Evolutionary conservation across 179 eudicot genomes (phyloP).

Genomic region (Amaranthus tricolor): DNA sequence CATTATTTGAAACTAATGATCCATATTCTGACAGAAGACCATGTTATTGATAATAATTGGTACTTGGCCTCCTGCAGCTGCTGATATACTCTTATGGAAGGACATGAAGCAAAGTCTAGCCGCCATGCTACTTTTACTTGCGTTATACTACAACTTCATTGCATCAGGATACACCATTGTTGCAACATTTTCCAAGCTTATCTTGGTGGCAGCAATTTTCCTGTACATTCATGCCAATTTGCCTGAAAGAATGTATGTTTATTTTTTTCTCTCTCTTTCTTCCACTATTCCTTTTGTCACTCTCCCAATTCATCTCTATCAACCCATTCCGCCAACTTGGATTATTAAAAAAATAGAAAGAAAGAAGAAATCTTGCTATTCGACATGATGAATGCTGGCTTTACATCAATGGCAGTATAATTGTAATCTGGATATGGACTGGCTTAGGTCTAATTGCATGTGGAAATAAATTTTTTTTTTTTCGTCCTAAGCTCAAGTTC

Average conservation of each 20-base stretch:
- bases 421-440: background rate
- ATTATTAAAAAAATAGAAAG: background rate
- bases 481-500: background rate
- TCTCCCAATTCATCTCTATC: background rate
- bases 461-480: no score
- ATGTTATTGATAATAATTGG: conserved; percentile 11
- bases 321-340: background rate
- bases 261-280: conserved; percentile 20
- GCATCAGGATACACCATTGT: conserved; percentile 67
- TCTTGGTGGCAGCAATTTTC: conserved; percentile 51
- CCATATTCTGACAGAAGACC: background rate
- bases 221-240: conserved; percentile 70
- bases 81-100: conserved; percentile 82
- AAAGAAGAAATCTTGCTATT: background rate
- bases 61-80: conserved; percentile 56
- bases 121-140: conserved; percentile 44
- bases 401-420: background rate
- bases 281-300: background rate
- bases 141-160: conserved; percentile 67
- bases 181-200: conserved; percentile 62
- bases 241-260: conserved; percentile 64
- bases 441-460: no score
- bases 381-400: background rate
- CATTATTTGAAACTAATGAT: background rate
- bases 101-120: conserved; percentile 60